Base-by-base conservation (phyloP, 2,329 filamentous ascomycete species). In the Diaporthe caulivora region DNA sequence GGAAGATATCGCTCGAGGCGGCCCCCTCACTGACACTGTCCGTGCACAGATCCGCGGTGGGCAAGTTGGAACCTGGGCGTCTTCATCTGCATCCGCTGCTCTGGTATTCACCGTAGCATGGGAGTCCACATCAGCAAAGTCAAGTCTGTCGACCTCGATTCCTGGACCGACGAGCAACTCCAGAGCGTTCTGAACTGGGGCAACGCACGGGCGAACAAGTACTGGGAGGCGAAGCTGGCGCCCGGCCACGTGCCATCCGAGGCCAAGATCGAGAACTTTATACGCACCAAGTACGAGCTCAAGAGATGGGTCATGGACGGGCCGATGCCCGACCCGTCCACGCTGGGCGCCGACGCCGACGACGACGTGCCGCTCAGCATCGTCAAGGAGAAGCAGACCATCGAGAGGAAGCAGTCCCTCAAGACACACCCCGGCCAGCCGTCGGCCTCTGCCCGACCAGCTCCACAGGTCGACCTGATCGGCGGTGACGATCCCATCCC, bases 291-390 rank as follows among this genome's bases (percentile, higher is more conserved):
- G 84, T 99, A 99, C 84, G 97, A 99, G 83, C 93, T 97, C 70
- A 98, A 98, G 90, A 90, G 97, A 85, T 99, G 97, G 97, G 93
- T 95, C n/a, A 98, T 98, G 95, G 97, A 99, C 75, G 97, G 97
- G 1, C 92, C 92, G 7, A 96, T 97, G 81, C 97, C 97, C 7
- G 95, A 98, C 81, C 97, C 97, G n/a, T 89, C 94, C 3, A 94
- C 93, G 1, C 85, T 99, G 68, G 95, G 97, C 81, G 91, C 86
- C 18, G 94, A 95, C 21, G 95, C 92, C 70, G 96, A 98, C 79
- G 95, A 98, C 78, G 95, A 98, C 82, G 91, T 93, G 21, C 88
- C 88, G 6, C 80, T 89, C 75, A 91, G 87, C 79, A 81, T 92
- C 55, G 90, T 92, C 72, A 92, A 91, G 80, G 90, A 92, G 83